Base-by-base conservation (phyloP, 257 asterid species). In the Nicotiana otophora region DNA sequence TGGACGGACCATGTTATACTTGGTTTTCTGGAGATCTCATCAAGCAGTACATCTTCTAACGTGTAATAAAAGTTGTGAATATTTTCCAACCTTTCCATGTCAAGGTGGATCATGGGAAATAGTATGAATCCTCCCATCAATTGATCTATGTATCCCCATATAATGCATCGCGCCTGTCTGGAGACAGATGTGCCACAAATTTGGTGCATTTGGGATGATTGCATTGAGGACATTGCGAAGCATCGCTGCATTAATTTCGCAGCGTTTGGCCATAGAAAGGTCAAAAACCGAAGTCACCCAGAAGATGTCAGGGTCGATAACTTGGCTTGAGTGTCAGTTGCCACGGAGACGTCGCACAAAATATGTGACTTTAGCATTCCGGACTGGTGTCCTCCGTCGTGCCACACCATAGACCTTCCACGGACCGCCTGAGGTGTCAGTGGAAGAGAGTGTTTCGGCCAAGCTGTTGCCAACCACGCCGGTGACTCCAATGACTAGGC, bases 371-470 rank as follows among this genome's bases (percentile, higher is more conserved):
- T 92, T 88, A 83, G 93, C 98, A 72, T 85, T 93, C 95, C 97
- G 93, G 70, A 90, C 9, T 16, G 97, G 96, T 1, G 89, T 87
- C 15, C 93, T 90, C 57, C 98, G 95, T 84, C 98, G 93, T 1
- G 98, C 96, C 53, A 94, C 87, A 19, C 99, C 99, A 48, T 96
- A 94, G 34, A 96, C 97, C 91, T 94, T 96, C 98, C 99, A 96
- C 0, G 97, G 99, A 48, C 99, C 97, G 34, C 99, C 97, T 10
- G 99, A 97, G n/a, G 99, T 96, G 87, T 94, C 97, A 62, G 98
- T 23, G 69, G 94, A 97, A 23, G 98, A 97, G 33, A 95, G 94
- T 83, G 92, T 92, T 93, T 90, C 97, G 81, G 98, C 95, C 78
- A 95, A 88, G 88, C 98, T 95, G 89, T 91, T 92, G 82, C 99